phyloP scores from a whole-genome alignment of 768 basidiomycete species.

The Pleurotus salmoneostramineus region DNA sequence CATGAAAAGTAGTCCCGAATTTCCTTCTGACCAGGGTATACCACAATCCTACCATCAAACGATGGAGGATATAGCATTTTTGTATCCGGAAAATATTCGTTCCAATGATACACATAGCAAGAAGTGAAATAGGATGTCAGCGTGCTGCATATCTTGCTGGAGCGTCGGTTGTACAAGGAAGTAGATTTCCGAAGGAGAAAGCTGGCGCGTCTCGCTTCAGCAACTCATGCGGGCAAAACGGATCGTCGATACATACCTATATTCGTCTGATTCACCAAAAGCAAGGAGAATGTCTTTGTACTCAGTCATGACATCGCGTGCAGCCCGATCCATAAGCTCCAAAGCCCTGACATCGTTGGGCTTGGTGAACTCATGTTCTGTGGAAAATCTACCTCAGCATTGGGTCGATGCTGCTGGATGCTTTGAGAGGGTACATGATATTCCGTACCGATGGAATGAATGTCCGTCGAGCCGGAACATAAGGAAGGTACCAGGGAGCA shows the following conservation, averaged over 20 bases:
- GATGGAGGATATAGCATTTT: constrained; percentile 81
- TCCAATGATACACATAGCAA: constrained; percentile 86
- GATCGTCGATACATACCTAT: constrained; percentile 52
- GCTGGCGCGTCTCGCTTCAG: constrained; percentile 34
- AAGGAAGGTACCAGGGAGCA: constrained; percentile 82
- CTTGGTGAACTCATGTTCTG: constrained; percentile 77
- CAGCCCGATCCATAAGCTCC: constrained; percentile 89
- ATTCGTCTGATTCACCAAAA: constrained; percentile 98
- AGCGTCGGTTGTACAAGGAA: constrained; percentile 78
- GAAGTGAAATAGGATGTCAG: constrained; percentile 89
- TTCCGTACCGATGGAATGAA: constrained; percentile 79
- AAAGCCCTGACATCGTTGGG: constrained; percentile 91
- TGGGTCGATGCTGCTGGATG: background rate
- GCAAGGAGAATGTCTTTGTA: constrained; percentile 82
- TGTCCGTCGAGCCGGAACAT: constrained; percentile 90
- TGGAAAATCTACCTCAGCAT: constrained; percentile 63
- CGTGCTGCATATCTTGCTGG: constrained; percentile 82
- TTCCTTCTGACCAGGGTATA: constrained; percentile 71
- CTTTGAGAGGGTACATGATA: background rate
- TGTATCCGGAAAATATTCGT: constrained; percentile 67
- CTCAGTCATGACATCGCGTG: constrained; percentile 74
- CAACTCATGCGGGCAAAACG: background rate
- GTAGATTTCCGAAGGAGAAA: constrained; percentile 81
- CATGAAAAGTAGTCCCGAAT: constrained; percentile 93
- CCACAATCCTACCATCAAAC: constrained; percentile 85